Conservation (phyloP, 139 green algal genomes). For the Chlamydomonas applanata region DNA sequence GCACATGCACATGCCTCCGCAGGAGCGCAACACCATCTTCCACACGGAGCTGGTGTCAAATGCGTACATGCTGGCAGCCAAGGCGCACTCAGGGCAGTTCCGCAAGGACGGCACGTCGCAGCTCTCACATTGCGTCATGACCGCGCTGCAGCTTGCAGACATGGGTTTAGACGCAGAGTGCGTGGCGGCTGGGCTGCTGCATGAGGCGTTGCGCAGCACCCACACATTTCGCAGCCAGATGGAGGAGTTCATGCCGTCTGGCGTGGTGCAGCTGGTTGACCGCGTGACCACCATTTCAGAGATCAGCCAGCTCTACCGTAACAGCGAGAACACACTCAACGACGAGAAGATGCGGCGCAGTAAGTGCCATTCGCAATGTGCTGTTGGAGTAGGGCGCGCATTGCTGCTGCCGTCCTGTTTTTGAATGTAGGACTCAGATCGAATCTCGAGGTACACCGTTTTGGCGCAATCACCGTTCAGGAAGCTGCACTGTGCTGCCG, state of each 20-base stretch:
- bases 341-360: constrained; percentile 36
- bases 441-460: too few species aligned
- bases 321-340: constrained; percentile 23
- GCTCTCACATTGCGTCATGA: constrained; percentile 60
- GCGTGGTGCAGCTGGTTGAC: constrained; percentile 48
- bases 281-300: constrained; percentile 46
- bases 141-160: constrained; percentile 33
- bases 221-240: constrained; percentile 46
- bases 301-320: constrained; percentile 49
- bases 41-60: constrained; percentile 27
- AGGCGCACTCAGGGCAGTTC: constrained; percentile 48
- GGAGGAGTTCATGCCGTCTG: constrained; percentile 48
- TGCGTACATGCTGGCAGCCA: constrained; percentile 33
- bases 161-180: constrained; percentile 62
- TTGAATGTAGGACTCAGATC: too few species aligned
- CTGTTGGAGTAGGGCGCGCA: too few species aligned
- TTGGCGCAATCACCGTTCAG: too few species aligned
- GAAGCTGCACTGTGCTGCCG: too few species aligned
- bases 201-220: constrained; percentile 60
- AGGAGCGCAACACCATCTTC: constrained; percentile 36
- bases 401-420: too few species aligned
- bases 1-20: constrained; percentile 2
- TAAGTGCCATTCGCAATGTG: background rate
- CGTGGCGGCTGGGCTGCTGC: constrained; percentile 68
- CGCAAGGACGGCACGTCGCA: constrained; percentile 47